Base-by-base conservation (phyloP, 23 red algal genomes). In the Cyanidiococcus yangmingshanensis region DNA sequence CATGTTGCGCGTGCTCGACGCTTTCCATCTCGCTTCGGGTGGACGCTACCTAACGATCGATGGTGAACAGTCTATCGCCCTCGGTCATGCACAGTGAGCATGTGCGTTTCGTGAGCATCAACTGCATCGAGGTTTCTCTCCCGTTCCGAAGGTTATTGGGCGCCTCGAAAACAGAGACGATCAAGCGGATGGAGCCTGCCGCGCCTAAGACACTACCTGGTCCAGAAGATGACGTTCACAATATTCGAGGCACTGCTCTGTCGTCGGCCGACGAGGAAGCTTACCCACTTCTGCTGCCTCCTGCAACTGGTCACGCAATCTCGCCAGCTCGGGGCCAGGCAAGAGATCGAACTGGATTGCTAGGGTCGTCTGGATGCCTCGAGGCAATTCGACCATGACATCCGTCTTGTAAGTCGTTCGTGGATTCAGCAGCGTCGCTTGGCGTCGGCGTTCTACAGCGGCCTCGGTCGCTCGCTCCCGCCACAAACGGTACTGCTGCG, bases 301-400 rank as follows among this genome's bases (percentile, higher is more conserved):
- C 63, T 35, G 32, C 32, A 71, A 29, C 27, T 71, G 12, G 3
- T 71, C 16, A 29, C 63, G 63, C 63, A 71, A 7, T 25, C 32
- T 25, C 7, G n/a, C 21, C 12, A 71, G 63, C 63, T 71, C n/a
- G n/a, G 63, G 63, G 27, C 63, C 63, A 3, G 63, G 63, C 63
- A 71, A 29, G 16, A 71, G 63, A 35, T 35, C 7, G 32, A 32
- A 35, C 3, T 35, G 63, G 21, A 71, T 25, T 29, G 63, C 63
- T 7, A 71, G 7, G 3, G 63, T 35, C 63, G 63, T 71, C 27
- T 71, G 63, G n/a, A 71, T 32, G 12, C 63, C 63, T 3, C 63
- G 63, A 12, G 63, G 63, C 7, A 71, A 29, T 35, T 71, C 63
- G 12, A 71, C 32, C 7, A 29, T 35, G 63, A 3, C 21, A 54